Conservation (phyloP, 2,329 filamentous ascomycete genomes). For the Paecilomyces fulvus region DNA sequence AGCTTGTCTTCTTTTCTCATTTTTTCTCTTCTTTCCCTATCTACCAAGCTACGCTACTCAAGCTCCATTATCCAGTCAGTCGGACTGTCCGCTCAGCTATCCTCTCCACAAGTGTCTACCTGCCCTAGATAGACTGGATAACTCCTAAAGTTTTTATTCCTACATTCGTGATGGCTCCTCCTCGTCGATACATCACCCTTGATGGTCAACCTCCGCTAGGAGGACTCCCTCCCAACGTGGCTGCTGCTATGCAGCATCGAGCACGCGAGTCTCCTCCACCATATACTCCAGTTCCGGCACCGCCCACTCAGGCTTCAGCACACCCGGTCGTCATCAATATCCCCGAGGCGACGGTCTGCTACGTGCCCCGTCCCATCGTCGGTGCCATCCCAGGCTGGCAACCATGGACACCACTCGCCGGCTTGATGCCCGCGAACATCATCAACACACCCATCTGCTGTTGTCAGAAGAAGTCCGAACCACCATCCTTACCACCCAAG, state of each 20-base stretch:
- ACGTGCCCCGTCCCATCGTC: conserved; percentile 4
- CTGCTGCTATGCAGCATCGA: not conserved
- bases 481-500: conserved; percentile 6
- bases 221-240: conserved; percentile 19
- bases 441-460: conserved; percentile 4
- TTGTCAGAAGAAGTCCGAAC: conserved; percentile 6
- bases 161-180: not conserved
- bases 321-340: not conserved
- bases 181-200: conserved; percentile 18
- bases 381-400: conserved; percentile 3
- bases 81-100: not conserved
- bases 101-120: not conserved
- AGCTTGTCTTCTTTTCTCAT: not conserved
- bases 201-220: conserved; percentile 23
- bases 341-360: conserved; percentile 3
- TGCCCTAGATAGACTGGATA: not conserved
- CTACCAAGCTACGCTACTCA: not conserved
- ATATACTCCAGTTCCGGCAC: not conserved
- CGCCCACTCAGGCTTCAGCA: not conserved
- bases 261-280: not conserved
- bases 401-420: conserved; percentile 2
- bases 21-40: not conserved
- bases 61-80: not conserved
- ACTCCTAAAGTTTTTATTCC: not conserved
- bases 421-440: conserved; percentile 1